Evolutionary conservation across 345 rosid genomes (phyloP), one percentile per base, ranked within the genome.

Genomic region (Carallia pectinifolia): DNA sequence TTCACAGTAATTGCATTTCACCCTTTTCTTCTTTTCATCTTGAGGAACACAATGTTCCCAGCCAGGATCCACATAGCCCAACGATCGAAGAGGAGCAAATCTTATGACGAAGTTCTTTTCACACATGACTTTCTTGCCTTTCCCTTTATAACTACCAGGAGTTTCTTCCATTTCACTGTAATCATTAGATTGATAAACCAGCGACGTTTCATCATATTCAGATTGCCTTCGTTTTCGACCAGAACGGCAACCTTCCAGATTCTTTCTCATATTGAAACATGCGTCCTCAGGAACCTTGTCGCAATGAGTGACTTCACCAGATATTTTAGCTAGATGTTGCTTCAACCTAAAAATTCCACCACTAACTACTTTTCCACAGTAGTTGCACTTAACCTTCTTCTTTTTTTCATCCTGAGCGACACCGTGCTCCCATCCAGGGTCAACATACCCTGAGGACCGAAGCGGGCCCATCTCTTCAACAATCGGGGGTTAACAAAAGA

Each of bases 381-480:
- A 90, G 79, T 86, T 90, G 69, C 96, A 88, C 77, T 90, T 90
- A 58, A 86, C 96, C 71, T 90, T 90, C 84, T 88, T 90, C 78
- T 88, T 86, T 69, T 88, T 84, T 30, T 85, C 90, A 74, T 90
- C 96, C 75, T 85, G 93, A 62, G 96, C 89, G 75, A 83, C 79
- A 29, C 93, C 96, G 62, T 88, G 93, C 80, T 90, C 93, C 96
- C 96, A 90, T 73, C 91, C 93, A 23, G 91, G 96, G 71, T 88
- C 90, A 64, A 86, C 87, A 61, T 66, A 81, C 67, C 88, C 89
- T 8, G 68, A 55, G 27, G 89, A 75, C 61, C 90, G 85, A 75
- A 74, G 78, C 75, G 91, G 92, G 37, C 85, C 82, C 96, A 86
- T 88, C 71, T 48, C 75, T 80, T 76, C 85, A 77, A 85, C 81